Evolutionary conservation across 2,329 filamentous ascomycete species (phyloP), one percentile per base, ranked within the genome.

Genomic region (Grosmannia huntii): DNA sequence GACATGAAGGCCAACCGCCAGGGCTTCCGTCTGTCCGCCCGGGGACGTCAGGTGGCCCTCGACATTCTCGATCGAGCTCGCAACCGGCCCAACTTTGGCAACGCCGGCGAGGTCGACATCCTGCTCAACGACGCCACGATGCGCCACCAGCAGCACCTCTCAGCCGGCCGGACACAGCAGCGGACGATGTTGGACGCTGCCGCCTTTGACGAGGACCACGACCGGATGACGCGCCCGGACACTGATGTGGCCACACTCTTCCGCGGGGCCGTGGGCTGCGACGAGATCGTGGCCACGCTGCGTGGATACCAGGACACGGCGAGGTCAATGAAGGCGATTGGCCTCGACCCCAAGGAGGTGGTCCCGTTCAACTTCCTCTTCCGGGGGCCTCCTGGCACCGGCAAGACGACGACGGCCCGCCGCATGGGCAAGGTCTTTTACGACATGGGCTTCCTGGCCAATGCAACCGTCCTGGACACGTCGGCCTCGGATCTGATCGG

Each of bases 401-500:
- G 87, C 0, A 90, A 90, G 65, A 89, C 86, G 0, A 84, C 83
- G 0, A 89, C 75, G 0, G 88, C 88, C 0, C 72, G 77, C n/a
- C 86, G 84, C 61, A 87, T 91, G 77, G 87, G 87, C 4, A 80
- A 88, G 61, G 74, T 91, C 0, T 91, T 82, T 65, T 90, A 88
- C 65, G 83, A 90, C 63, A 81, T 90, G 76, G 86, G 86, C 0
- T 80, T 90, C 38, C 70, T 91, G 0, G 70, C 1, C 76, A 81
- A 62, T 73, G 71, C 59, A 5, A 27, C 16, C 11, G 60, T 61
- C 2, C 33, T 83, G 0, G 84, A 89, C 57, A 80, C 76, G 52
- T 90, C 87, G 0, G 83, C 84, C 0, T 81, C 82, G 0, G 85
- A 90, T 38, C 67, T 91, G 0, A 75, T 91, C 0, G 87, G 82